A percentile compares a stretch with the other conserved stretches of the same genome.
Evolutionary conservation across 192 early-diverging fungal species (phyloP).

Genomic region (Coemansia reversa): DNA sequence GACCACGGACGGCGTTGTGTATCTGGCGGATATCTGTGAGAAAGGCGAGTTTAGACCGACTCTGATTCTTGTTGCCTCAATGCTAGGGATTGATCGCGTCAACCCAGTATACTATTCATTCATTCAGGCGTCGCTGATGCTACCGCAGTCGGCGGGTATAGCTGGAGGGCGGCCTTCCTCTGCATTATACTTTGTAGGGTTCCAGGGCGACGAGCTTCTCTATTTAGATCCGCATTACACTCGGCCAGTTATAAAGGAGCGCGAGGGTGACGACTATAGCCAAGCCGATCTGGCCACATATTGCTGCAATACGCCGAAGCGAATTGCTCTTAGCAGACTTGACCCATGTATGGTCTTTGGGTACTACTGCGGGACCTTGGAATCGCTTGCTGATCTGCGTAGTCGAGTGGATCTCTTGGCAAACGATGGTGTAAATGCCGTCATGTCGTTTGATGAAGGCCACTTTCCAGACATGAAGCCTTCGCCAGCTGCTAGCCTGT

Average conservation of each 20-base stretch:
- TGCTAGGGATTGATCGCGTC: constrained; percentile 86
- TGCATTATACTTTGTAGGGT: constrained; percentile 89
- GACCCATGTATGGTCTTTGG: constrained; percentile 95
- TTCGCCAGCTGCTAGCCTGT: neutral
- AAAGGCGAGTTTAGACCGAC: constrained; percentile 59
- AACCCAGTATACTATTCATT: constrained; percentile 81
- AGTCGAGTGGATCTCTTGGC: constrained; percentile 43
- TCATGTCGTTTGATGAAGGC: constrained; percentile 45
- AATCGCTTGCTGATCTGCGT: constrained; percentile 41
- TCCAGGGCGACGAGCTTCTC: constrained; percentile 72
- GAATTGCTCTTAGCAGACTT: constrained; percentile 71
- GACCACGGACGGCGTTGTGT: constrained; percentile 80
- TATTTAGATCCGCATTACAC: constrained; percentile 94
- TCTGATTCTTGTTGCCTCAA: constrained; percentile 82
- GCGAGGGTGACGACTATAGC: constrained; percentile 18
- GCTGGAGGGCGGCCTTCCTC: constrained; percentile 96
- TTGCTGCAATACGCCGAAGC: constrained; percentile 74
- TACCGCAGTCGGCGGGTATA: constrained; percentile 83
- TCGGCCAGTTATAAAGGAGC: constrained; percentile 57
- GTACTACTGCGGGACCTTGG: constrained; percentile 61
- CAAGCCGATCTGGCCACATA: constrained; percentile 73
- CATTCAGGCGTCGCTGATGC: constrained; percentile 68
- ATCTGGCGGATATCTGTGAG: constrained; percentile 53
- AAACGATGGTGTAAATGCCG: constrained; percentile 38
- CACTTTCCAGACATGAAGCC: constrained; percentile 20